These are phyloP conservation scores for Leptographium lundbergii DNA, from an alignment of 2,329 filamentous ascomycete species.

Conservation along the genomic window DNA sequence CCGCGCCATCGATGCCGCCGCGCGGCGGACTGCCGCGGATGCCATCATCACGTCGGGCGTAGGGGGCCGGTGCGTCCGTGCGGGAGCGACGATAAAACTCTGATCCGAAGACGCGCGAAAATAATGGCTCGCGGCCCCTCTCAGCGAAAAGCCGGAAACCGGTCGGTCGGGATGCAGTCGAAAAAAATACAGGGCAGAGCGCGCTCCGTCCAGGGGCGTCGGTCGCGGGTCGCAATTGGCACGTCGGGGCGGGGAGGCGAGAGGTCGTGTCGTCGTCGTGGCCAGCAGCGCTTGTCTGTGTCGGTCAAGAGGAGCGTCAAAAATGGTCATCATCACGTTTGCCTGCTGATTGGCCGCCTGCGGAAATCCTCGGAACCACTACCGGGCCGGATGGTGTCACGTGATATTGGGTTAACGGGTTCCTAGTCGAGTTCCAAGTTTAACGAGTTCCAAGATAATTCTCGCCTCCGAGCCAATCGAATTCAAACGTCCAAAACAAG, in stretches of 20 bases:
- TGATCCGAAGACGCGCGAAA: neutral
- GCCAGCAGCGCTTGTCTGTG: neutral
- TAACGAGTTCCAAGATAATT: too few species aligned
- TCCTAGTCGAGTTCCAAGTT: neutral
- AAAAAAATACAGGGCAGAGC: neutral
- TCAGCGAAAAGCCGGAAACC: neutral
- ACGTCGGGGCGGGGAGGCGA: neutral
- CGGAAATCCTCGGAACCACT: slow-evolving; percentile 11
- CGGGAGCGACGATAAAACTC: too few species aligned
- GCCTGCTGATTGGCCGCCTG: neutral
- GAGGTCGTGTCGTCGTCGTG: neutral
- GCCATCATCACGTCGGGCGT: neutral
- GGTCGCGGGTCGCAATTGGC: neutral
- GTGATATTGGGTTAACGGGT: too few species aligned
- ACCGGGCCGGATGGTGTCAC: slow-evolving; percentile 1
- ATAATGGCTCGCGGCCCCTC: neutral
- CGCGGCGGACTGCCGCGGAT: neutral
- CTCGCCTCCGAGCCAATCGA: too few species aligned
- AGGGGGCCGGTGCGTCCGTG: too few species aligned
- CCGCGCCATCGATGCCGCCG: slow-evolving; percentile 3
- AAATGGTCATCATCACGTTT: neutral
- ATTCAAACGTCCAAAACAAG: too few species aligned
- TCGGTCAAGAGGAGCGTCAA: slow-evolving; percentile 1
- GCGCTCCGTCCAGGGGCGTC: neutral
- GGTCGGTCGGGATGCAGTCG: neutral